These are phyloP conservation scores for Brassica incana DNA, from an alignment of 345 rosid species.

Conservation along the genomic window DNA sequence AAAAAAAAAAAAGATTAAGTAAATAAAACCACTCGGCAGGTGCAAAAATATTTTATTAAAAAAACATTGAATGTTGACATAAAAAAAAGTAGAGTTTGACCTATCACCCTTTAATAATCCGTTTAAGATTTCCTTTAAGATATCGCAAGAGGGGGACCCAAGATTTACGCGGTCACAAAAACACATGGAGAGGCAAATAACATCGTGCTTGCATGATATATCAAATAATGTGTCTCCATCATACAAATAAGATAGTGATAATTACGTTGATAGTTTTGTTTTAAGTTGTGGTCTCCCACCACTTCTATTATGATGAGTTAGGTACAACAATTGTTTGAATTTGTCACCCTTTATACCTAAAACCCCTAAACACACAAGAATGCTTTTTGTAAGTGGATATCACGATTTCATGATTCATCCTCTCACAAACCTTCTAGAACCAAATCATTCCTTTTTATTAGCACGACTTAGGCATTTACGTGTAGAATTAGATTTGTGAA, in stretches of 20 bases:
- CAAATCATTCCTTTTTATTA: neutral
- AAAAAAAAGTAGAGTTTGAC: constrained; percentile 6
- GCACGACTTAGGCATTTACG: constrained; percentile 17
- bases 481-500: neutral
- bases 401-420: constrained; percentile 23
- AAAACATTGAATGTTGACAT: constrained; percentile 6
- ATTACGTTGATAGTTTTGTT: constrained; percentile 3
- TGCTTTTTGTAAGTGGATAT: constrained; percentile 32
- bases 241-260: constrained; percentile 11
- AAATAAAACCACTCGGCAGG: constrained; percentile 6
- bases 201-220: constrained; percentile 39
- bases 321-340: constrained; percentile 16
- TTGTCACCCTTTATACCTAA: neutral
- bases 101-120: neutral
- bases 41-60: neutral
- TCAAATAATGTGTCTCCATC: constrained; percentile 35
- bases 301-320: constrained; percentile 7
- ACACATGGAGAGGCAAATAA: constrained; percentile 28
- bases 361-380: neutral
- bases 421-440: constrained; percentile 30
- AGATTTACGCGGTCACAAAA: constrained; percentile 36
- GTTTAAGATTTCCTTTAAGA: neutral
- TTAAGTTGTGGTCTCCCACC: constrained; percentile 35
- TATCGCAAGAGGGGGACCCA: constrained; percentile 21
- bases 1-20: neutral